Evolutionary conservation across 225 moss, liverwort and hornwort genomes (phyloP), one percentile per base, ranked within the genome.

Genomic region (Bryum argenteum): DNA sequence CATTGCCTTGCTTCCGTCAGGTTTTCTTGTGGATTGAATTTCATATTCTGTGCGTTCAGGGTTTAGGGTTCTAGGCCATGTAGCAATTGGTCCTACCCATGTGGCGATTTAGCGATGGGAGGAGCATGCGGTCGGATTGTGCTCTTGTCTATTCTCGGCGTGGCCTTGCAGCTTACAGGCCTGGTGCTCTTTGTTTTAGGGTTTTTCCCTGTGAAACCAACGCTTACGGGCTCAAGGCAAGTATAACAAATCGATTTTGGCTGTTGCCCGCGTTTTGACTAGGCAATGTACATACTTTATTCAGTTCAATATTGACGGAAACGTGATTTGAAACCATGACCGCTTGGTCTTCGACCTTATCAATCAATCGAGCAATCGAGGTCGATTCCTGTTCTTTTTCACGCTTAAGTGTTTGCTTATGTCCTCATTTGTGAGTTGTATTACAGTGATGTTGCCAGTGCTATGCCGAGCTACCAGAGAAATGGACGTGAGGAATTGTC

Each of bases 141-240:
- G 64, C 43, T 79, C 24, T 10, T 79, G 51, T 81, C 77, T 56
- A 9, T 81, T 65, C 23, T 79, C 12, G 87, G 87, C 23, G 59
- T 79, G 55, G 64, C 79, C 58, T 75, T 94, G 73, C 94, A 94
- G 81, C 77, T 87, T 38, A 63, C 72, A 58, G 94, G 94, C 61
- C 79, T 94, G 23, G 51, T 84, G 8, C 81, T 94, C 45, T 94
- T 94, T 76, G 88, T 91, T 53, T 61, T 91, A 21, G 94, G 94
- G 2, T 90, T 90, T 73, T 94, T 94, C 81, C 94, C 94, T 20
- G 94, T 94, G 24, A 94, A 91, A 74, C 90, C 91, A 18, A 85
- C 89, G 21, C 84, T 94, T 60, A 70, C 54, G 56, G 88, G 94
- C 72, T 40, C 54, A 66, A 91, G 91, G 91, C 71, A 83, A 72